Conservation (phyloP, 225 moss, liverwort and hornwort species). For the Antitrichia curtipendula region DNA sequence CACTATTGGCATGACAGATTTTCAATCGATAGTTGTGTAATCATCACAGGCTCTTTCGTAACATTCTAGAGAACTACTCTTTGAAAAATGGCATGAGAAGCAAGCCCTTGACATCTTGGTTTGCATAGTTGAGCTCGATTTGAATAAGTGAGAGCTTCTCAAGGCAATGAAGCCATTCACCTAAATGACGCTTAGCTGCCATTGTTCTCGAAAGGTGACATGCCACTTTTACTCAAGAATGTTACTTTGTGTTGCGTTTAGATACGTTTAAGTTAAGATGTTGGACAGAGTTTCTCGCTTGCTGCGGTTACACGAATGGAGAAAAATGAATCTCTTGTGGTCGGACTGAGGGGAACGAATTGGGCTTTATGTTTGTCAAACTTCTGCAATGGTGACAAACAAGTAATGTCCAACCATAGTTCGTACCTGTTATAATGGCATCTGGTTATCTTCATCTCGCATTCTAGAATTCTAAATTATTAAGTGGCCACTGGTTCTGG, state of each 20-base stretch:
- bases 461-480: neutral
- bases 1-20: neutral
- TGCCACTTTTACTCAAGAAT: neutral
- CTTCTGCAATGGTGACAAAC: neutral
- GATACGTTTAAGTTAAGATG: neutral
- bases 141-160: neutral
- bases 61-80: neutral
- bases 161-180: neutral
- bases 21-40: neutral
- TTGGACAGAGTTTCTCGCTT: neutral
- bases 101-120: neutral
- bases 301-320: neutral
- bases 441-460: neutral
- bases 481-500: neutral
- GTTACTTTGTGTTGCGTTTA: neutral
- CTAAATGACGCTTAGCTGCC: neutral
- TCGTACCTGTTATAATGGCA: neutral
- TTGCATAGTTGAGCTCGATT: neutral
- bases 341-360: neutral
- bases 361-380: neutral
- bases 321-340: neutral
- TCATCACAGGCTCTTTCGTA: neutral
- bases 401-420: neutral
- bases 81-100: neutral
- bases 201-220: neutral